These are phyloP conservation scores for Marchantia paleacea DNA, from an alignment of 225 moss, liverwort and hornwort genomes.

Conservation along the genomic window DNA sequence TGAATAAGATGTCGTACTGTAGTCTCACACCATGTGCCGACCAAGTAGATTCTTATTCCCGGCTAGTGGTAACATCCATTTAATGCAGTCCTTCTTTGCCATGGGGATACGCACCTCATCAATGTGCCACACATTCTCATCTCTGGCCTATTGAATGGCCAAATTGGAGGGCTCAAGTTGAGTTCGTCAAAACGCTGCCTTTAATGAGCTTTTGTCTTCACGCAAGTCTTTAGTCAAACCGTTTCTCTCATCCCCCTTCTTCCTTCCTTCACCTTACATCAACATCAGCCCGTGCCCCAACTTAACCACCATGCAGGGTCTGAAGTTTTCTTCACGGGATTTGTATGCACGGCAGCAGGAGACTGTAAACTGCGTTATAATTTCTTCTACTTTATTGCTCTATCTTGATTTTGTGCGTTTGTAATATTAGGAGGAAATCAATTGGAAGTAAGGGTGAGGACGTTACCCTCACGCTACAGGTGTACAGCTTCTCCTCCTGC, in stretches of 20 bases:
- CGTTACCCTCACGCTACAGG: too few relatives aligned
- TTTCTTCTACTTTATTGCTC: too few relatives aligned
- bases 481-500: too few relatives aligned
- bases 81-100: background rate
- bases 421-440: too few relatives aligned
- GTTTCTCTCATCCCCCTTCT: background rate
- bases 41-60: constrained; percentile 1
- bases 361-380: too few relatives aligned
- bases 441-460: too few relatives aligned
- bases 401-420: too few relatives aligned
- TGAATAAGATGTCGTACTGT: background rate
- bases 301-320: background rate
- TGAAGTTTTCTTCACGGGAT: too few relatives aligned
- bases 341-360: too few relatives aligned
- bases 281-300: background rate
- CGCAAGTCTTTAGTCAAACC: background rate
- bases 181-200: background rate
- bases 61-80: background rate
- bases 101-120: constrained; percentile 1
- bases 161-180: background rate
- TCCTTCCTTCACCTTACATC: background rate
- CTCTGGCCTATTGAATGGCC: background rate
- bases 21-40: constrained; percentile 1
- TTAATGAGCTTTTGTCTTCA: background rate
- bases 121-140: constrained; percentile 4